Conservation (phyloP, 495 filamentous ascomycete species). For the Neurospora intermedia region DNA sequence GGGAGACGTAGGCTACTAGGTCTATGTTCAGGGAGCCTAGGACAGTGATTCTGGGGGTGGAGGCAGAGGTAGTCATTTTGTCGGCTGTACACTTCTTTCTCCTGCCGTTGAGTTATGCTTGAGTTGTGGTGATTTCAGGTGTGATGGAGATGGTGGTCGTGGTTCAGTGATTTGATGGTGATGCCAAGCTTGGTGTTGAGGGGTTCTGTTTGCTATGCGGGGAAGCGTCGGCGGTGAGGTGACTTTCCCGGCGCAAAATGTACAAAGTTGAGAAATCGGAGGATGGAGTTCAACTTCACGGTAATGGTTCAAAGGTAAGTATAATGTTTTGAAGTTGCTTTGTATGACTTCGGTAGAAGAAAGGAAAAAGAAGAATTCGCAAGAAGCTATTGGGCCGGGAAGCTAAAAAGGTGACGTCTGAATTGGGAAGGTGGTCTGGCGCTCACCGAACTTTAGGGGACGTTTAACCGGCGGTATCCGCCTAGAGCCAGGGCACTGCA, state of each 20-base stretch:
- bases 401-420: neutral
- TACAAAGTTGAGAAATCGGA: neutral
- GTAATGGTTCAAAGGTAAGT: neutral
- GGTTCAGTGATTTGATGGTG: neutral
- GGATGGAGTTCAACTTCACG: neutral
- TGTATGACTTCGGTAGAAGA: neutral
- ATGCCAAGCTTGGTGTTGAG: neutral
- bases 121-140: neutral
- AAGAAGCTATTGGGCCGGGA: neutral
- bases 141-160: neutral
- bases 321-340: neutral
- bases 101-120: neutral
- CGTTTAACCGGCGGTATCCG: neutral
- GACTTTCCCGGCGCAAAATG: neutral
- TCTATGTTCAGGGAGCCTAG: slow-evolving; percentile 93
- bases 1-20: slow-evolving; percentile 74
- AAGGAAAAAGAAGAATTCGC: neutral
- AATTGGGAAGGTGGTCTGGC: neutral
- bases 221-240: neutral
- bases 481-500: neutral
- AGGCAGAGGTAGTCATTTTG: slow-evolving; percentile 13
- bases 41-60: slow-evolving; percentile 48
- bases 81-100: neutral
- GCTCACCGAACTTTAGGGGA: neutral
- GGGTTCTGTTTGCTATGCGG: neutral